Percentiles rank a stretch among this genome's conserved stretches.
These are phyloP conservation scores for Thraustochytrium sp. DNA, from an alignment of 352 stramenopile species.

Conservation along the genomic window DNA sequence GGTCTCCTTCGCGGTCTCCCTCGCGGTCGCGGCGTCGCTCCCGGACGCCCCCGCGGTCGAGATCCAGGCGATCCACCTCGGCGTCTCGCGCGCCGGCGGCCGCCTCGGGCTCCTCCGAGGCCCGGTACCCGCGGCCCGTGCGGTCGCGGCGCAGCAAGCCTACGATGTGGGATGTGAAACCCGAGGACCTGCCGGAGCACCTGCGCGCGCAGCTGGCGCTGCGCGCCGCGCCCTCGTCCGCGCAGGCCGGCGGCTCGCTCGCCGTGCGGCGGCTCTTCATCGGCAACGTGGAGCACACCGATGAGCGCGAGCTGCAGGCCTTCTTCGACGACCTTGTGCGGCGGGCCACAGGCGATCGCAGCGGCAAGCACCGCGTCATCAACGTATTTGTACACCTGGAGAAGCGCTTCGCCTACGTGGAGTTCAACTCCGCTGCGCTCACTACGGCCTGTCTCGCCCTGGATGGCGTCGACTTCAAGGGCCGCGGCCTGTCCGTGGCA, in stretches of 20 bases:
- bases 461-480: conserved; percentile 87
- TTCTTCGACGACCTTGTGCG: conserved; percentile 87
- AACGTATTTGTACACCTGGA: conserved; percentile 90
- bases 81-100: not conserved
- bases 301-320: conserved; percentile 70
- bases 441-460: conserved; percentile 90
- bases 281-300: conserved; percentile 70
- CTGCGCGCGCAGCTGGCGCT: not conserved
- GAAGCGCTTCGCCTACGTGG: conserved; percentile 92
- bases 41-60: not conserved
- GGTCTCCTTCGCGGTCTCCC: not conserved
- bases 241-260: conserved; percentile 51
- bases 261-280: conserved; percentile 94
- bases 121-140: not conserved
- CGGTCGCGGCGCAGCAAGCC: not conserved
- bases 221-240: not conserved
- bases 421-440: conserved; percentile 92
- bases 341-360: conserved; percentile 59
- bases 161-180: conserved; percentile 8
- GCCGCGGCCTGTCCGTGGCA: conserved; percentile 88
- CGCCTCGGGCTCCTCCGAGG: no score
- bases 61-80: not conserved
- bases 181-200: not conserved
- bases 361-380: conserved; percentile 58
- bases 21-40: not conserved